Evolutionary conservation across 1,139 yeast species (phyloP).

Genomic region (Zygosaccharomyces pseudobailii): DNA sequence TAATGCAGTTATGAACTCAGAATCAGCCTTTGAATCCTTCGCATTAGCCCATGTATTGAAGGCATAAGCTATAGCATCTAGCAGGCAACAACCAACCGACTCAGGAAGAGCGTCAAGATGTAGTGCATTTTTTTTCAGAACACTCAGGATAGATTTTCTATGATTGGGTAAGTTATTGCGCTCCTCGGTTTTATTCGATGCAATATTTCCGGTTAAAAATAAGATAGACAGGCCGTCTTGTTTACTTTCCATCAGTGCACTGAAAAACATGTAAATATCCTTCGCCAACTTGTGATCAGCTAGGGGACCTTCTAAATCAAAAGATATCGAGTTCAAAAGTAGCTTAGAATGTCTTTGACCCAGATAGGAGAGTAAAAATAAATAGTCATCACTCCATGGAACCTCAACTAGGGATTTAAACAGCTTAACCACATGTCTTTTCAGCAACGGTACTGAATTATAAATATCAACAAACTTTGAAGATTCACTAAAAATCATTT

Average conservation of each 20-base stretch:
- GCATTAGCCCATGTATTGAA: constrained; percentile 67
- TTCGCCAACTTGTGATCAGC: constrained; percentile 55
- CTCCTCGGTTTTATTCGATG: constrained; percentile 14
- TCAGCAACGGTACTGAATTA: constrained; percentile 44
- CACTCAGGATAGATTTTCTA: constrained; percentile 44
- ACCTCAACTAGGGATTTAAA: constrained; percentile 60
- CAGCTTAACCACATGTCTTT: constrained; percentile 51
- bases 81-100: constrained; percentile 48
- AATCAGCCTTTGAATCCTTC: constrained; percentile 47
- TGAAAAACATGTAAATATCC: constrained; percentile 62
- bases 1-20: constrained; percentile 48
- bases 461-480: constrained; percentile 60
- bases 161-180: constrained; percentile 3
- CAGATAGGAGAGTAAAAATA: constrained; percentile 76
- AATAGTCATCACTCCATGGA: constrained; percentile 55
- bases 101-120: constrained; percentile 53
- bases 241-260: constrained; percentile 69
- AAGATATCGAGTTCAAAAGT: constrained; percentile 53
- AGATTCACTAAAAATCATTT: constrained; percentile 49
- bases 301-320: constrained; percentile 57
- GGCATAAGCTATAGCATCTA: constrained; percentile 62
- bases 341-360: constrained; percentile 60
- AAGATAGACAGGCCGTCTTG: constrained; percentile 85
- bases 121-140: constrained; percentile 55
- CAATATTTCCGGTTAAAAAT: constrained; percentile 68